Conservation (phyloP, 139 green algal genomes). For the Chlamydomonas asymmetrica region DNA sequence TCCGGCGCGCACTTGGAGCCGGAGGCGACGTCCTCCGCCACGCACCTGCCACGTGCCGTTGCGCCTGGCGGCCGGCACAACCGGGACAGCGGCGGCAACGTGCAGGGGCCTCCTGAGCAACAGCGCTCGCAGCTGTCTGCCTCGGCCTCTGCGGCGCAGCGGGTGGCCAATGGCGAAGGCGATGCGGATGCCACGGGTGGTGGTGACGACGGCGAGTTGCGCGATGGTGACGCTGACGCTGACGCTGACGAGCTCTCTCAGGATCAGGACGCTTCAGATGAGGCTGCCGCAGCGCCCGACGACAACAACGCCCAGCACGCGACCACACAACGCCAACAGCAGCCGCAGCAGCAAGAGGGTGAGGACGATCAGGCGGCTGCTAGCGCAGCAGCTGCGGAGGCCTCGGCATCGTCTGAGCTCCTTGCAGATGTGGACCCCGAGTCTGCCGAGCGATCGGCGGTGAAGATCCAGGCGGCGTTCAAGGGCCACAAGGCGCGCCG, state of each 20-base stretch:
- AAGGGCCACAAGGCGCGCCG: conserved; percentile 22
- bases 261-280: too few relatives aligned
- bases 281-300: not conserved
- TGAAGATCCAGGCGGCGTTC: conserved; percentile 30
- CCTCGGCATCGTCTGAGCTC: not conserved
- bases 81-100: not conserved
- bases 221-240: too few relatives aligned
- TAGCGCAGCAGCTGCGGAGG: not conserved
- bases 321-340: not conserved
- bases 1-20: not conserved
- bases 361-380: not conserved
- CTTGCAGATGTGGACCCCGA: not conserved
- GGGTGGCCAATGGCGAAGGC: too few relatives aligned
- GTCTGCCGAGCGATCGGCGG: conserved; percentile 21
- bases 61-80: not conserved
- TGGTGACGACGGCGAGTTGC: too few relatives aligned
- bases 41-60: not conserved
- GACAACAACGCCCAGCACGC: not conserved
- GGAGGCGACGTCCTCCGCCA: not conserved
- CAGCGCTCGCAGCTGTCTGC: too few relatives aligned
- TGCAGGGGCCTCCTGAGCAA: too few relatives aligned
- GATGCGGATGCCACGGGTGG: too few relatives aligned
- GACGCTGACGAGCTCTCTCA: too few relatives aligned
- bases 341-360: not conserved
- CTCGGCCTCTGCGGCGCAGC: too few relatives aligned